Conservation (phyloP, 2,329 filamentous ascomycete species). For the Aspergillus sp. region DNA sequence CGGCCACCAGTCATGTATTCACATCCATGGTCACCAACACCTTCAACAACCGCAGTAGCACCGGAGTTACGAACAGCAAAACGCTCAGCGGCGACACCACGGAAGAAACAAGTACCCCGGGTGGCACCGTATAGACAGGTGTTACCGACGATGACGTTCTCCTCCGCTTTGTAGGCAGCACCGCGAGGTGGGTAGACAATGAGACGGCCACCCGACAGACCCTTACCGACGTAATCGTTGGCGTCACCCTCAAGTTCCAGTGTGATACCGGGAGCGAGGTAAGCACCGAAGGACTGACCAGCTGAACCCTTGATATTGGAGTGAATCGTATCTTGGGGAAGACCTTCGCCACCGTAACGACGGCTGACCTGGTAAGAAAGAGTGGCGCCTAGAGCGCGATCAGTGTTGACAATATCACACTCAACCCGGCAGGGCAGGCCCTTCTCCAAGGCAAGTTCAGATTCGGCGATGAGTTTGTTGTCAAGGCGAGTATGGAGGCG, state of each 20-base stretch:
- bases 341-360: conserved; percentile 81
- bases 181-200: conserved; percentile 91
- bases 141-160: conserved; percentile 92
- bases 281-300: conserved; percentile 94
- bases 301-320: conserved; percentile 96
- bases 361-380: conserved; percentile 95
- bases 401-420: conserved; percentile 94
- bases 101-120: conserved; percentile 90
- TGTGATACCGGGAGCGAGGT: conserved; percentile 88
- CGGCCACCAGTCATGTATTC: conserved; percentile 99
- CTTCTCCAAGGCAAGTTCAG: conserved; percentile 91
- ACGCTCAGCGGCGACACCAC: conserved; percentile 91
- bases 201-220: conserved; percentile 85
- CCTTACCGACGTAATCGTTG: conserved; percentile 97
- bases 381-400: conserved; percentile 88
- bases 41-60: conserved; percentile 93
- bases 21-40: conserved; percentile 92
- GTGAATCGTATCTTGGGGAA: conserved; percentile 91
- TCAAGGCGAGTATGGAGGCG: conserved; percentile 88
- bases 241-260: conserved; percentile 92
- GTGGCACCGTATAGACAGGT: conserved; percentile 95
- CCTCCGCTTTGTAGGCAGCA: conserved; percentile 91
- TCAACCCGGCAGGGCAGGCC: conserved; percentile 90
- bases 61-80: conserved; percentile 97
- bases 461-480: conserved; percentile 96